These are phyloP conservation scores for Cronartium quercuum DNA, from an alignment of 1,284 basidiomycete species.

Conservation along the genomic window DNA sequence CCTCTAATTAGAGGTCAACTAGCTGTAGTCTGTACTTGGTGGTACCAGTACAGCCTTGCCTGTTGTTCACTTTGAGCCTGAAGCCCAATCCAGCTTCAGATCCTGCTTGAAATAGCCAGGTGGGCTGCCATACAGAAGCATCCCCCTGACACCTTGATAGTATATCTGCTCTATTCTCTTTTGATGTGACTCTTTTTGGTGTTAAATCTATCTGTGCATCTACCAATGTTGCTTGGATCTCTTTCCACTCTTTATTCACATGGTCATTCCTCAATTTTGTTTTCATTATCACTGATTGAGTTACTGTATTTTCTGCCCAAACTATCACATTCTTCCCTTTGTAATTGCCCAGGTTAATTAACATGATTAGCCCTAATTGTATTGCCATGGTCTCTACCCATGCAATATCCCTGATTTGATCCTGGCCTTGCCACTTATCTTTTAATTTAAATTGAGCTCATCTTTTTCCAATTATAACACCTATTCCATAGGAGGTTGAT, in stretches of 20 bases:
- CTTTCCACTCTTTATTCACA: conserved; percentile 1
- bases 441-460: neutral
- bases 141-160: too few relatives aligned
- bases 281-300: neutral
- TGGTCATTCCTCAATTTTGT: neutral
- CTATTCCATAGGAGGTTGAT: conserved; percentile 1
- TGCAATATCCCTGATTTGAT: neutral
- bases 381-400: neutral
- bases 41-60: too few relatives aligned
- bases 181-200: neutral
- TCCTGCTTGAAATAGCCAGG: too few relatives aligned
- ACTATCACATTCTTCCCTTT: neutral
- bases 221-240: neutral
- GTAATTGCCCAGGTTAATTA: neutral
- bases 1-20: too few relatives aligned
- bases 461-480: neutral
- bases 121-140: too few relatives aligned
- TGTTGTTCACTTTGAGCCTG: too few relatives aligned
- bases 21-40: too few relatives aligned
- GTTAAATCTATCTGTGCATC: neutral
- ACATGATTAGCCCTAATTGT: neutral
- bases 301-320: neutral
- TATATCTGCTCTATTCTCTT: conserved; percentile 8
- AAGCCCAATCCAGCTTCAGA: too few relatives aligned
- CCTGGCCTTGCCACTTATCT: neutral